phyloP scores from a whole-genome alignment of 176 grass and related monocot genomes.

The Poa pratensis region DNA sequence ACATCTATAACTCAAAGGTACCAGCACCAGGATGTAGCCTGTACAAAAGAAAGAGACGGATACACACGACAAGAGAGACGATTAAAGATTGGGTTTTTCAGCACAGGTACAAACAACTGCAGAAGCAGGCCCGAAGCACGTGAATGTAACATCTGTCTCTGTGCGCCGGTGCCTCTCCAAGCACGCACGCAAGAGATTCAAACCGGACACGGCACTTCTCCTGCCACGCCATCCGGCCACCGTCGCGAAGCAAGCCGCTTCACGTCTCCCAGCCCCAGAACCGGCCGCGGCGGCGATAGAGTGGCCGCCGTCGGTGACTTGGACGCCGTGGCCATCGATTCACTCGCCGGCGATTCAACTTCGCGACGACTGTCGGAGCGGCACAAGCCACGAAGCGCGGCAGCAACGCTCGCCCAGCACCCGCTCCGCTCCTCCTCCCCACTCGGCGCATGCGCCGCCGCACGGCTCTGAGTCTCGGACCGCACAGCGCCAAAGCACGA shows the following conservation, averaged over 20 bases:
- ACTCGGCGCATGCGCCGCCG: not conserved
- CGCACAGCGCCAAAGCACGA: slow-evolving; percentile 45
- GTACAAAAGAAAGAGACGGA: slow-evolving; percentile 6
- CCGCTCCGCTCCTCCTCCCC: not conserved
- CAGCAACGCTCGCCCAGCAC: slow-evolving; percentile 32
- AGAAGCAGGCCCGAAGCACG: slow-evolving; percentile 1
- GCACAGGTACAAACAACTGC: not conserved
- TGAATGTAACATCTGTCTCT: not conserved
- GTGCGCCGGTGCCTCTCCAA: not conserved
- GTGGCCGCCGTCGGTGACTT: not conserved
- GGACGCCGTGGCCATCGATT: not conserved
- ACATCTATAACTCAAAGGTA: slow-evolving; percentile 18
- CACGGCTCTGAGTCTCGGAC: not conserved
- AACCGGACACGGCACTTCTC: not conserved
- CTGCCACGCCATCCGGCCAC: slow-evolving; percentile 37
- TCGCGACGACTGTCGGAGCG: not conserved
- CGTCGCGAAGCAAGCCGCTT: slow-evolving; percentile 50
- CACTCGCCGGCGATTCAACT: not conserved
- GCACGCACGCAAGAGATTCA: slow-evolving; percentile 3
- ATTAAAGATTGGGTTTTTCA: not conserved
- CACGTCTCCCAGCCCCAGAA: slow-evolving; percentile 30
- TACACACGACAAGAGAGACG: not conserved
- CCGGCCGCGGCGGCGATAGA: slow-evolving; percentile 34
- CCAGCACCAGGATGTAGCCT: slow-evolving; percentile 19
- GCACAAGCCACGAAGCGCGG: not conserved